Evolutionary conservation across 2,329 filamentous ascomycete genomes (phyloP).

Genomic region (Phialocephala sp.): DNA sequence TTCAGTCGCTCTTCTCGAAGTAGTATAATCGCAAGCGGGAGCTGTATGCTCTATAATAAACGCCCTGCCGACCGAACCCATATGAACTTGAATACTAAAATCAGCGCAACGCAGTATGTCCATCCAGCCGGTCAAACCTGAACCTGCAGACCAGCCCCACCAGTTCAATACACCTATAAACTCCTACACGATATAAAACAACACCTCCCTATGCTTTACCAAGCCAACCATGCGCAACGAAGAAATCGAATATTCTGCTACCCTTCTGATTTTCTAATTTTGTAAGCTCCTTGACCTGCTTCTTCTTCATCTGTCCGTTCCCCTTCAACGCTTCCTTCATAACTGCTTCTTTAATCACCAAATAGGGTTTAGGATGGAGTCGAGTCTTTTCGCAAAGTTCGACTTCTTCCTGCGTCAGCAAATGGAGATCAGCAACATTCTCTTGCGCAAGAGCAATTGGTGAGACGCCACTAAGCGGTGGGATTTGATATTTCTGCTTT

Average conservation of each 20-base stretch:
- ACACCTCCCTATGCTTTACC: slow-evolving; percentile 68
- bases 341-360: slow-evolving; percentile 93
- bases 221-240: slow-evolving; percentile 91
- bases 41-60: background rate
- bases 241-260: slow-evolving; percentile 89
- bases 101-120: background rate
- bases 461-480: slow-evolving; percentile 51
- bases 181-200: background rate
- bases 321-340: slow-evolving; percentile 88
- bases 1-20: no score
- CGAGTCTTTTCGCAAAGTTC: slow-evolving; percentile 86
- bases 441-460: slow-evolving; percentile 54
- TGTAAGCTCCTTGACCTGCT: slow-evolving; percentile 86
- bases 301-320: slow-evolving; percentile 90
- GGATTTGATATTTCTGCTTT: slow-evolving; percentile 59
- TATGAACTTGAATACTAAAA: background rate
- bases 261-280: slow-evolving; percentile 84
- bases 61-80: background rate
- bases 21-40: background rate
- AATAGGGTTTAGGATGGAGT: slow-evolving; percentile 90
- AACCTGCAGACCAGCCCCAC: slow-evolving; percentile 7
- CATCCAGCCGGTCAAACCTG: background rate
- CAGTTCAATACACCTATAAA: background rate
- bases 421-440: slow-evolving; percentile 78
- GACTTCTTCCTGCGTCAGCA: slow-evolving; percentile 82